Conservation (phyloP, 257 asterid genomes). For the Nicotiana knightiana region DNA sequence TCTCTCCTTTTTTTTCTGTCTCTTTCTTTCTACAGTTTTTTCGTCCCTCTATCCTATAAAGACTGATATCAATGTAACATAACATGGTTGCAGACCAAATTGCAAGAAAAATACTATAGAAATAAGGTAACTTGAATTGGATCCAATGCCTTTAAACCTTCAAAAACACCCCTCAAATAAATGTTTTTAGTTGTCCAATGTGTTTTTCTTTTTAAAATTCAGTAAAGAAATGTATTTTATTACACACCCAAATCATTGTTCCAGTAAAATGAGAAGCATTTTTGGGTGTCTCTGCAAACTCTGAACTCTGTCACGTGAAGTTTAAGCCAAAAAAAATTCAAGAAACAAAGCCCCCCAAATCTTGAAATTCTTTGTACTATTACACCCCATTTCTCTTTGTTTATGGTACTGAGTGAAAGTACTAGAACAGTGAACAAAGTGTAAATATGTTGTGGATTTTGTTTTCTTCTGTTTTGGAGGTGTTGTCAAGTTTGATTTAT, state of each 20-base stretch:
- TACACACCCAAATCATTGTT: conserved; percentile 12
- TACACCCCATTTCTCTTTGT: not conserved
- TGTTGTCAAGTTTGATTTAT: not conserved
- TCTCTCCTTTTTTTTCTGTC: not conserved
- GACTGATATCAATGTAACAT: not conserved
- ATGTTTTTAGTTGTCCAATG: conserved; percentile 14
- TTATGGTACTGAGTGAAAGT: not conserved
- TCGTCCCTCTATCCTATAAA: not conserved
- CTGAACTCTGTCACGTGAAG: conserved; percentile 34
- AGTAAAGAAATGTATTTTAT: not conserved
- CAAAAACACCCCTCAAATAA: not conserved
- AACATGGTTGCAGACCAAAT: conserved; percentile 8
- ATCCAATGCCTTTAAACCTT: conserved; percentile 9
- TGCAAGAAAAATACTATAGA: not conserved
- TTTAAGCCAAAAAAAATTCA: not conserved
- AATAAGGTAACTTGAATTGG: not conserved
- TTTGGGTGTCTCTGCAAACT: conserved; percentile 24
- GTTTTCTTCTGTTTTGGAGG: not conserved
- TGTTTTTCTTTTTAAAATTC: conserved; percentile 4
- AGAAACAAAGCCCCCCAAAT: conserved; percentile 6
- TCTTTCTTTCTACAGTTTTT: not conserved
- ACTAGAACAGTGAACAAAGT: not conserved
- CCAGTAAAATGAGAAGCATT: conserved; percentile 6
- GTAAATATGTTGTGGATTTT: not conserved
- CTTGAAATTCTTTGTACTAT: conserved; percentile 1